phyloP scores from a whole-genome alignment of 805 yeast species.

The Myxozyma sirexii region DNA sequence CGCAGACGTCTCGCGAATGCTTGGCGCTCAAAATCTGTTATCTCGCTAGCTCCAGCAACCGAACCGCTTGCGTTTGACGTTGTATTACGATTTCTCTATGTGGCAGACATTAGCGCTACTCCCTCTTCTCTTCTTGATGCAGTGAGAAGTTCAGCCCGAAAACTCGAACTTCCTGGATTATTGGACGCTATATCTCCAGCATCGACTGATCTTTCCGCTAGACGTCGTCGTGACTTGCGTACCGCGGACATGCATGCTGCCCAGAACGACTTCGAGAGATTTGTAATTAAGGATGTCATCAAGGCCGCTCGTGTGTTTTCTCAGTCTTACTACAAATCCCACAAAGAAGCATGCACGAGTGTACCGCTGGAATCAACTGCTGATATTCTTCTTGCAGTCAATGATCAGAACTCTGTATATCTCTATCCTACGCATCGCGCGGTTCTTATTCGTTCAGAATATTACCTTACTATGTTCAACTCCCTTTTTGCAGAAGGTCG shows the following conservation, averaged over 20 bases:
- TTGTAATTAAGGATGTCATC: slow-evolving; percentile 41
- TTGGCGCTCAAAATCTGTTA: slow-evolving; percentile 37
- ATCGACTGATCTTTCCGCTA: slow-evolving; percentile 38
- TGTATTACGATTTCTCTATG: slow-evolving; percentile 44
- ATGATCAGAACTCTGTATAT: slow-evolving; percentile 10
- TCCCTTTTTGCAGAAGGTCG: slow-evolving; percentile 51
- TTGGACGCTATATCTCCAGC: slow-evolving; percentile 43
- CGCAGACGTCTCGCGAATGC: slow-evolving; percentile 34
- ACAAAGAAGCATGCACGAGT: not conserved
- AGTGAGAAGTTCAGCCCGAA: slow-evolving; percentile 42
- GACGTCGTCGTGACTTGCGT: slow-evolving; percentile 42
- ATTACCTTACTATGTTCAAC: slow-evolving; percentile 63
- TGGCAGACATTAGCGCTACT: slow-evolving; percentile 47
- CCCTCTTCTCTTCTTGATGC: slow-evolving; percentile 15
- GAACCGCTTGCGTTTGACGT: slow-evolving; percentile 38
- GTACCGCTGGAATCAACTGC: slow-evolving; percentile 33
- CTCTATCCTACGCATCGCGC: slow-evolving; percentile 68
- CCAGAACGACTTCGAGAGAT: slow-evolving; percentile 36
- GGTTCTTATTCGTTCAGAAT: slow-evolving; percentile 61
- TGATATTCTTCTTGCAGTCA: slow-evolving; percentile 24
- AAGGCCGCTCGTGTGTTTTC: not conserved
- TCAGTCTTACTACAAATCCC: not conserved
- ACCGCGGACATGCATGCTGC: slow-evolving; percentile 43
- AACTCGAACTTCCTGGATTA: slow-evolving; percentile 46
- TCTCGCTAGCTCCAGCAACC: slow-evolving; percentile 36